These are phyloP conservation scores for Cymbopogon flexuosus DNA, from an alignment of 202 grass and related monocot genomes.

Conservation along the genomic window DNA sequence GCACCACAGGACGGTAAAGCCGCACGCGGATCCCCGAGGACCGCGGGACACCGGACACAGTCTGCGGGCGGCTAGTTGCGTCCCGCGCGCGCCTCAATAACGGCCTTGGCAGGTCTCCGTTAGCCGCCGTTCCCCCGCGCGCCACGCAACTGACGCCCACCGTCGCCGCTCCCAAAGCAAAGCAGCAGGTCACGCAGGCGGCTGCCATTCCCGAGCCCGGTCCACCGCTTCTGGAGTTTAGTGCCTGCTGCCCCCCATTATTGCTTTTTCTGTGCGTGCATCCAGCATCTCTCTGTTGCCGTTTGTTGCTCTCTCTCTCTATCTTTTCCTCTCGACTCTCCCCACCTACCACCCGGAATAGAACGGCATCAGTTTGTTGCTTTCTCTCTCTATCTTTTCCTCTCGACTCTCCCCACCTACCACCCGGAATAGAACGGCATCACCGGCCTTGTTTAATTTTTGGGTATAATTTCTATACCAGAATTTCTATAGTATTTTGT, in stretches of 20 bases:
- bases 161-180: not conserved
- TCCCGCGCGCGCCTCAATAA: not conserved
- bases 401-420: not conserved
- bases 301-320: not conserved
- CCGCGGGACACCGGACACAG: constrained; percentile 4
- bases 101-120: not conserved
- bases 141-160: no score
- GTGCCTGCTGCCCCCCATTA: not conserved
- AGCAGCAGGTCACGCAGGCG: not conserved
- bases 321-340: not conserved
- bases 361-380: not conserved
- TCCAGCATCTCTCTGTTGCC: not conserved
- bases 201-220: constrained; percentile 5
- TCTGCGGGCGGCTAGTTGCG: not conserved
- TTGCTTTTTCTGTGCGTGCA: not conserved
- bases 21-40: not conserved
- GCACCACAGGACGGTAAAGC: not conserved
- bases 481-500: no score
- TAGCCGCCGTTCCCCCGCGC: not conserved
- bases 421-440: constrained; percentile 12
- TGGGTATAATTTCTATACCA: no score
- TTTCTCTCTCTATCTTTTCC: not conserved
- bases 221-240: constrained; percentile 18
- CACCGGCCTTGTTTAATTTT: no score
- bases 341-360: constrained; percentile 25